Evolutionary conservation across 768 basidiomycete species (phyloP), one percentile per base, ranked within the genome.

Genomic region (Naganishia kalamii): DNA sequence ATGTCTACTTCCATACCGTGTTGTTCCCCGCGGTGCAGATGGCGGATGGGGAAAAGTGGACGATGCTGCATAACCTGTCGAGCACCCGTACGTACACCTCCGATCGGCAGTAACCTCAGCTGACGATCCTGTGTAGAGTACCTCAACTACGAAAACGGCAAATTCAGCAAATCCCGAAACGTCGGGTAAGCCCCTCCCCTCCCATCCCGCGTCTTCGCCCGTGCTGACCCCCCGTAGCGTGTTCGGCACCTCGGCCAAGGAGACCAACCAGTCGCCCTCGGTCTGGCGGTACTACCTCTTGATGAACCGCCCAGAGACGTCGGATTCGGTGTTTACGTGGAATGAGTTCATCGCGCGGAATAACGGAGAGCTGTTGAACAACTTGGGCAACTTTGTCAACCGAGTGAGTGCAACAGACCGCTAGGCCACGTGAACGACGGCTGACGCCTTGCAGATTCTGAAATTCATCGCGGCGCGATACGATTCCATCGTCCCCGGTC

Each of bases 361-460:
- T 77, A 99, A 99, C 80, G 88, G 88, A 65, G 84, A 97, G 64
- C 80, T 99, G 43, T 80, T 99, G 71, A 96, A 97, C 78, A 99
- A 97, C 80, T 89, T 99, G 71, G 96, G 96, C 47, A 99, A 99
- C 81, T 98, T 96, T 71, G 89, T 98, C 69, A 99, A 99, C 78
- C 88, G 96, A 29, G 83, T 79, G 47, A 70, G 75, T 69, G 13
- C 12, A 13, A 6, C 19, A 27, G 35, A 1, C 33, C 12, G 15
- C 29, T 3, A 29, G 17, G 8, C 4, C 10, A n/a, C 2, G 5
- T 37, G 21, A 25, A n/a, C 65, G 25, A 12, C 17, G 10, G 47
- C 65, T 66, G 35, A 71, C 25, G 47, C 40, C 23, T 12, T 41
- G 4, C 49, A 79, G 78, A 67, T 85, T 19, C 81, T 98, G 75